A percentile compares a stretch with the other conserved stretches of the same genome.
phyloP scores from a whole-genome alignment of 352 stramenopile genomes.

The Globisporangium solare region DNA sequence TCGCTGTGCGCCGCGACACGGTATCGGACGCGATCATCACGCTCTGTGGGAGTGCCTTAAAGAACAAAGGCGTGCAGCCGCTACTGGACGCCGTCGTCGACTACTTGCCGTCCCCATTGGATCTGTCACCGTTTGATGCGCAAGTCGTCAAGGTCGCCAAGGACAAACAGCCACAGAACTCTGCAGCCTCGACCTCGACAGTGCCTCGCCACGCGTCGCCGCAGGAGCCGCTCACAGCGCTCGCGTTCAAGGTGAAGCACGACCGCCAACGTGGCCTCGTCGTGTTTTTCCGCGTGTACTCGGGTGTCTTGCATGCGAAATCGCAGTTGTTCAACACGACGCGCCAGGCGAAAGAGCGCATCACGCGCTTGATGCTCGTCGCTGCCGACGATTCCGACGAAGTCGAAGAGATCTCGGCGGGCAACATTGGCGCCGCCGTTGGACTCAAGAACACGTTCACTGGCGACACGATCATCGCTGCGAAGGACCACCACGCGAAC shows the following conservation, averaged over 20 bases:
- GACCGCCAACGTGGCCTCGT: conserved; percentile 68
- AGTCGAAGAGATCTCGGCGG: conserved; percentile 78
- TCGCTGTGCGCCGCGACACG: conserved; percentile 44
- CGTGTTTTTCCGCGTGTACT: conserved; percentile 94
- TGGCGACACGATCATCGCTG: conserved; percentile 91
- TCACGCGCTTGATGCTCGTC: conserved; percentile 86
- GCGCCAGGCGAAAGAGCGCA: conserved; percentile 47
- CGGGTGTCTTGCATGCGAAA: conserved; percentile 79
- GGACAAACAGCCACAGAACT: conserved; percentile 23
- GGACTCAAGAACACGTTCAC: conserved; percentile 91
- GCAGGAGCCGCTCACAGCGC: conserved; percentile 44
- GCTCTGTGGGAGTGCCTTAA: conserved; percentile 61
- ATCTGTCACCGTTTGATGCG: conserved; percentile 71
- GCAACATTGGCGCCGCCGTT: conserved; percentile 90
- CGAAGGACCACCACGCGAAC: conserved; percentile 37
- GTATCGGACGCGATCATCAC: conserved; percentile 44
- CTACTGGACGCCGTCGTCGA: conserved; percentile 97
- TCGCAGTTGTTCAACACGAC: conserved; percentile 78
- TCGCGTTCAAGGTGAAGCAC: conserved; percentile 80
- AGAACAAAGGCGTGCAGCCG: conserved; percentile 93
- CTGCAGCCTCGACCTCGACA: conserved; percentile 12
- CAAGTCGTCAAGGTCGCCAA: conserved; percentile 34
- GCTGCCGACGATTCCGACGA: conserved; percentile 87
- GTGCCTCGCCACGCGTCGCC: conserved; percentile 33
- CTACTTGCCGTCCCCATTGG: conserved; percentile 95